These are phyloP conservation scores for Cercospora sesami DNA, from an alignment of 2,329 filamentous ascomycete species.

Conservation along the genomic window DNA sequence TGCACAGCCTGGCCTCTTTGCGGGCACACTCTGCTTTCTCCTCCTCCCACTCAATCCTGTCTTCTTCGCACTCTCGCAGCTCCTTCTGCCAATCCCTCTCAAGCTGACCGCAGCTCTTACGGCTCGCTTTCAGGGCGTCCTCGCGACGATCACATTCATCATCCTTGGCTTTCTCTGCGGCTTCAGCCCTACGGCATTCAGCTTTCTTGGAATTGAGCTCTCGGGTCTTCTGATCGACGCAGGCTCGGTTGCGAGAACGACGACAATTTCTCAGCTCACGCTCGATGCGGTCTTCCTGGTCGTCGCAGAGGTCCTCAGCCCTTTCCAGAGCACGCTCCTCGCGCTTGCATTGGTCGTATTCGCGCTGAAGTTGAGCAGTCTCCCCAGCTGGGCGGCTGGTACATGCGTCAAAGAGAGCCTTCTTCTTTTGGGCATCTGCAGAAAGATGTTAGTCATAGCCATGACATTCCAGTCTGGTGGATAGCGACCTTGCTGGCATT, in stretches of 20 bases:
- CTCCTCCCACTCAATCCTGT: background rate
- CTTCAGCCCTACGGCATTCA: background rate
- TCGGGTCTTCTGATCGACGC: background rate
- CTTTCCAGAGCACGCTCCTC: background rate
- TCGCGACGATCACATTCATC: background rate
- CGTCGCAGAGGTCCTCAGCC: background rate
- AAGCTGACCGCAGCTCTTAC: background rate
- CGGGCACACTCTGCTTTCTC: background rate
- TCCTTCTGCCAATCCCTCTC: background rate
- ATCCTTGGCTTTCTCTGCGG: background rate
- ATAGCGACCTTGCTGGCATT: background rate
- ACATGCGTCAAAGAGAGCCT: background rate
- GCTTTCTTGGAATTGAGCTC: background rate
- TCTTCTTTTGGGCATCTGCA: background rate
- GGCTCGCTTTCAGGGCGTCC: background rate
- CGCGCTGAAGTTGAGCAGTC: background rate
- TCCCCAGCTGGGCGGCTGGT: background rate
- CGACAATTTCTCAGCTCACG: background rate
- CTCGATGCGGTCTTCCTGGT: background rate
- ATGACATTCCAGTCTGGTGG: background rate
- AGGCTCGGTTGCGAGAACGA: background rate
- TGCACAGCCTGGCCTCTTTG: background rate
- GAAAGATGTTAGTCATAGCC: background rate
- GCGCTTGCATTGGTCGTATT: background rate
- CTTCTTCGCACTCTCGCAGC: background rate